Conservation (phyloP, 2,329 filamentous ascomycete species). For the Lachnellula suecica region DNA sequence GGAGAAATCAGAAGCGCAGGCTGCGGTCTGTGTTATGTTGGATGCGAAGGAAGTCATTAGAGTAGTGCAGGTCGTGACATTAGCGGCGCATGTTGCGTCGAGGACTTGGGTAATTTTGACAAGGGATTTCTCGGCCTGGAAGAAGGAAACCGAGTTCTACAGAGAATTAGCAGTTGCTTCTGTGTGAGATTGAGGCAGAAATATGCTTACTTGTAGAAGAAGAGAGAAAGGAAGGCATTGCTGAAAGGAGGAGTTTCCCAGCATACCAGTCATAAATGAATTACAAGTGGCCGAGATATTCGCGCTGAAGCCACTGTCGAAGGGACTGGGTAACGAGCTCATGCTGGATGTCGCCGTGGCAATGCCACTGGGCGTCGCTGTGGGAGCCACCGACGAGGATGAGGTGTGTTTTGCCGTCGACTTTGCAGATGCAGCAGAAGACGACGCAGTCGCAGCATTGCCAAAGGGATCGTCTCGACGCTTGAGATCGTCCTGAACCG, state of each 20-base stretch:
- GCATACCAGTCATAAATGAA: slow-evolving; percentile 30
- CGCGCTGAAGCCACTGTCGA: slow-evolving; percentile 62
- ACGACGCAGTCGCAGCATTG: slow-evolving; percentile 4
- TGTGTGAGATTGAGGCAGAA: background rate
- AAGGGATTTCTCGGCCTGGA: slow-evolving; percentile 71
- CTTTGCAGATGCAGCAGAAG: background rate
- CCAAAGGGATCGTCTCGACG: slow-evolving; percentile 8
- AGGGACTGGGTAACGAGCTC: slow-evolving; percentile 58
- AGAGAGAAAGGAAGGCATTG: slow-evolving; percentile 81
- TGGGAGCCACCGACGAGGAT: slow-evolving; percentile 4
- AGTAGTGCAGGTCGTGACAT: slow-evolving; percentile 62
- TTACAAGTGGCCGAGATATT: slow-evolving; percentile 52
- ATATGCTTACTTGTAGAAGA: slow-evolving; percentile 68
- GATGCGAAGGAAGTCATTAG: slow-evolving; percentile 65
- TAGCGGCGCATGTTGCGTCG: slow-evolving; percentile 72
- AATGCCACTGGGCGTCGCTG: slow-evolving; percentile 6
- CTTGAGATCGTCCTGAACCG: slow-evolving; percentile 16
- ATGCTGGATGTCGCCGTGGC: slow-evolving; percentile 23
- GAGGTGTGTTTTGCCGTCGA: slow-evolving; percentile 3
- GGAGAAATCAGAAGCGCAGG: slow-evolving; percentile 72
- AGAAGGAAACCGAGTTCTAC: slow-evolving; percentile 81
- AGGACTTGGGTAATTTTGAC: slow-evolving; percentile 74
- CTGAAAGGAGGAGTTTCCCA: slow-evolving; percentile 29
- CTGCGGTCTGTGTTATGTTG: slow-evolving; percentile 58
- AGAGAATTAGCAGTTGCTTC: background rate